Evolutionary conservation across 208 protist genomes (phyloP).

Genomic region (Wallacemonas collosoma): DNA sequence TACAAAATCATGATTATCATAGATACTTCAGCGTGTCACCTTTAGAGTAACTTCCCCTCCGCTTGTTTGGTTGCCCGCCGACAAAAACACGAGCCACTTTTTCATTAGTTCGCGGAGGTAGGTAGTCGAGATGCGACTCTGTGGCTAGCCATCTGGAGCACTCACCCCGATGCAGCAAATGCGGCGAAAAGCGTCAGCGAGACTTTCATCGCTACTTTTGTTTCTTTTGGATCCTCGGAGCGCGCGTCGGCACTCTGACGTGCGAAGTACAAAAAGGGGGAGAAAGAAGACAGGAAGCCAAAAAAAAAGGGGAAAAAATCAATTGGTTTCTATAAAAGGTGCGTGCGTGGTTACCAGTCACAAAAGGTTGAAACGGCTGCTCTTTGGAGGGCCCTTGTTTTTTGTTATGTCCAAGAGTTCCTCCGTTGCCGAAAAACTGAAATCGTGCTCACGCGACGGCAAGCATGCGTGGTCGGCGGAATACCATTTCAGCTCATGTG

Average conservation of each 20-base stretch:
- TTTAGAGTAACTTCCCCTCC: no score
- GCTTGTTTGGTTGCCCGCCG: no score
- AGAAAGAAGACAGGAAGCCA: slow-evolving; percentile 10
- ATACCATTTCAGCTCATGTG: slow-evolving; percentile 5
- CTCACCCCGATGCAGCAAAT: no score
- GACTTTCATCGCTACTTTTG: slow-evolving; percentile 1
- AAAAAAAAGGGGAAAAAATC: slow-evolving; percentile 18
- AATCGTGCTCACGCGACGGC: neutral
- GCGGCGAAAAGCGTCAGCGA: neutral
- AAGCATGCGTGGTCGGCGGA: no score
- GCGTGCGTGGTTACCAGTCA: neutral
- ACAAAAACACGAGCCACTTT: no score
- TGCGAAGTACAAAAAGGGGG: slow-evolving; percentile 3
- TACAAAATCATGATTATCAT: no score
- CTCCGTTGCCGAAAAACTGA: slow-evolving; percentile 12
- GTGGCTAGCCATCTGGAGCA: no score
- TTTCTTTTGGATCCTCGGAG: slow-evolving; percentile 19
- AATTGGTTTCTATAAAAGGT: slow-evolving; percentile 10
- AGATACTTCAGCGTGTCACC: no score
- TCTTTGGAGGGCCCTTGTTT: neutral
- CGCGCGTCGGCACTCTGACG: neutral
- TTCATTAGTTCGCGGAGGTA: no score
- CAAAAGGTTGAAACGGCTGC: neutral
- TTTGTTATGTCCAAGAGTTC: neutral
- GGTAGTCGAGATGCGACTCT: no score